A percentile compares a stretch with the other conserved stretches of the same genome.
Evolutionary conservation across 257 asterid species (phyloP).

Genomic region (Buddleja alternifolia): DNA sequence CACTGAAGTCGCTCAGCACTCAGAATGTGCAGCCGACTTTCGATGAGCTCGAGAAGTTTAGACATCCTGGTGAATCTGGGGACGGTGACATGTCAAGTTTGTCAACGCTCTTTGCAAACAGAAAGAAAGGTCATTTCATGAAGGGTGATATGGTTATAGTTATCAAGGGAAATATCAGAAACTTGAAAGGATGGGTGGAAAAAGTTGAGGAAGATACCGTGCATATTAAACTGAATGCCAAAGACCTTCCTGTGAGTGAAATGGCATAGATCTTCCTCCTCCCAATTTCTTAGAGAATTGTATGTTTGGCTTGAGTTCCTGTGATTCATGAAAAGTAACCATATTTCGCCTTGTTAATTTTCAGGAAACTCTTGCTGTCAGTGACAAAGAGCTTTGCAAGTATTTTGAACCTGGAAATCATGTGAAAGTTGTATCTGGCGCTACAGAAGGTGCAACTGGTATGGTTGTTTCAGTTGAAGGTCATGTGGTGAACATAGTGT

Average conservation of each 20-base stretch:
- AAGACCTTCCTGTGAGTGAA: slow-evolving; percentile 71
- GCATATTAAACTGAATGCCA: slow-evolving; percentile 81
- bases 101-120: slow-evolving; percentile 78
- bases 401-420: slow-evolving; percentile 96
- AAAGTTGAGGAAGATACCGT: slow-evolving; percentile 96
- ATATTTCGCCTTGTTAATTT: slow-evolving; percentile 27
- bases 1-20: slow-evolving; percentile 86
- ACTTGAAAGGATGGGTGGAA: slow-evolving; percentile 89
- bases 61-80: slow-evolving; percentile 79
- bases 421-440: slow-evolving; percentile 91
- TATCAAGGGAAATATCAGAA: slow-evolving; percentile 88
- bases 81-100: slow-evolving; percentile 85
- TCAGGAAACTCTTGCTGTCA: slow-evolving; percentile 81
- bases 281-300: slow-evolving; percentile 1
- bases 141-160: slow-evolving; percentile 95
- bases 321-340: slow-evolving; percentile 14
- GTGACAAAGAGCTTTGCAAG: slow-evolving; percentile 90
- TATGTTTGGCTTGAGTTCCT: slow-evolving; percentile 1
- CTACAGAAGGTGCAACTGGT: slow-evolving; percentile 96
- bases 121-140: slow-evolving; percentile 95
- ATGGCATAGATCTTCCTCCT: slow-evolving; percentile 1
- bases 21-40: slow-evolving; percentile 83
- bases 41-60: slow-evolving; percentile 96
- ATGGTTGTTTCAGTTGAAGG: slow-evolving; percentile 98
- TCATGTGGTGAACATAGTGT: slow-evolving; percentile 90